Evolutionary conservation across 1,284 basidiomycete genomes (phyloP), one percentile per base, ranked within the genome.

Genomic region (Ceratobasidium sp.): DNA sequence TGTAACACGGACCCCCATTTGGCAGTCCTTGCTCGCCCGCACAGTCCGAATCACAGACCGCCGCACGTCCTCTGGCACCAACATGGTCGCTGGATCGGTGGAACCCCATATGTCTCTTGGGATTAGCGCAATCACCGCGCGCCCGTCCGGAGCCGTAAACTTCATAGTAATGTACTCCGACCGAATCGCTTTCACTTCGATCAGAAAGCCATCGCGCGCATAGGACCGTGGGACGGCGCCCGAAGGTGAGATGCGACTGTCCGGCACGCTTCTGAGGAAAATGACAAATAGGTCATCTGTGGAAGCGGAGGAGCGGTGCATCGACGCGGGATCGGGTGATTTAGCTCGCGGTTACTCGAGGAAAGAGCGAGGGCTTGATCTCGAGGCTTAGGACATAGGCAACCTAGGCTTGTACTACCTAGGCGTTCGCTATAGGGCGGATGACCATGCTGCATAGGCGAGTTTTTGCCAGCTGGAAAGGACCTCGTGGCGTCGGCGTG

Each of bases 1-100:
- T 25, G 53, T 69, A 33, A 69, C 54, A 56, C 66, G 42, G 16
- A 69, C 66, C 9, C 66, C 66, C 53, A 69, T 69, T 58, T 69
- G 66, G 46, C 53, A 30, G 25, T 69, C 53, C 42, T 69, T 48
- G 42, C 53, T 59, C 44, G 54, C 66, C 14, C 54, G 51, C 7
- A 59, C 54, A 36, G 66, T 48, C 49, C 66, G 36, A 44, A 69
- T 59, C 21, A 69, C 54, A 23, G 63, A 69, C 25, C 49, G 63
- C 23, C 63, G 30, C 42, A 67, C 63, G 56, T 67, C 63, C 49
- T 56, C 63, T 14, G 33, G 46, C 7, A 44, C 38, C 21, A 56
- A 36, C 49, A 54, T 67, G 14, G 49, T 53, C 18, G 63, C 38
- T 53, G 63, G 48, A 38, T 67, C 63, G 30, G 14, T 54, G 33